Evolutionary conservation across 768 basidiomycete species (phyloP).

Genomic region (Tylopilus intermedius): DNA sequence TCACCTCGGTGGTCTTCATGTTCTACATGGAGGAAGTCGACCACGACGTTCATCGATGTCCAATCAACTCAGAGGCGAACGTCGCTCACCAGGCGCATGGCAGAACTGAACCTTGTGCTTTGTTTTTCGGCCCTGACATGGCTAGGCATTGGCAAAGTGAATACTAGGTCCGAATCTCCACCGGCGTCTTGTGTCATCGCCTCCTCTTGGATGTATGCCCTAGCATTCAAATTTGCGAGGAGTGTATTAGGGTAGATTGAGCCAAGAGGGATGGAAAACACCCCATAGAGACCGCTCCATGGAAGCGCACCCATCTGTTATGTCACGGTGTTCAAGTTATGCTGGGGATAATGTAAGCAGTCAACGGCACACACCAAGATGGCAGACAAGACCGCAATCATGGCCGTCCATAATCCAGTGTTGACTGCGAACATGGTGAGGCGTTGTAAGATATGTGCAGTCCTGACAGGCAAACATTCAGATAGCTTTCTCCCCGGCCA

Average conservation of each 20-base stretch:
- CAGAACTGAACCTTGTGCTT: neutral
- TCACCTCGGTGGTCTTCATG: too few species aligned
- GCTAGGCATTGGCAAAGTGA: neutral
- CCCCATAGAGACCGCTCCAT: neutral
- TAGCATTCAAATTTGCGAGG: constrained; percentile 11
- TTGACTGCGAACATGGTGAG: constrained; percentile 3
- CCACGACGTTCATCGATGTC: neutral
- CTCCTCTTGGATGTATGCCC: constrained; percentile 3
- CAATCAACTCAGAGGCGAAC: neutral
- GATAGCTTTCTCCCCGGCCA: neutral
- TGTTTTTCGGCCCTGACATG: neutral
- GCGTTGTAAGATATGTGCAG: neutral
- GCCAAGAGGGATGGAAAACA: neutral
- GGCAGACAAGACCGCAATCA: neutral
- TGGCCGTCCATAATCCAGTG: too few species aligned
- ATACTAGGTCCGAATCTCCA: neutral
- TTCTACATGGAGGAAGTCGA: too few species aligned
- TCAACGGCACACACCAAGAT: neutral
- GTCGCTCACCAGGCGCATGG: neutral
- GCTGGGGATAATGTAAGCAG: too few species aligned
- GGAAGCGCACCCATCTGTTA: neutral
- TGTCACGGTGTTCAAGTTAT: neutral
- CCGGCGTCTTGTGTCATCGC: neutral
- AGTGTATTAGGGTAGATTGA: constrained; percentile 3
- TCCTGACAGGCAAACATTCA: neutral